Evolutionary conservation across 176 grass and related monocot genomes (phyloP), one percentile per base, ranked within the genome.

Genomic region (Alloteropsis semialata): DNA sequence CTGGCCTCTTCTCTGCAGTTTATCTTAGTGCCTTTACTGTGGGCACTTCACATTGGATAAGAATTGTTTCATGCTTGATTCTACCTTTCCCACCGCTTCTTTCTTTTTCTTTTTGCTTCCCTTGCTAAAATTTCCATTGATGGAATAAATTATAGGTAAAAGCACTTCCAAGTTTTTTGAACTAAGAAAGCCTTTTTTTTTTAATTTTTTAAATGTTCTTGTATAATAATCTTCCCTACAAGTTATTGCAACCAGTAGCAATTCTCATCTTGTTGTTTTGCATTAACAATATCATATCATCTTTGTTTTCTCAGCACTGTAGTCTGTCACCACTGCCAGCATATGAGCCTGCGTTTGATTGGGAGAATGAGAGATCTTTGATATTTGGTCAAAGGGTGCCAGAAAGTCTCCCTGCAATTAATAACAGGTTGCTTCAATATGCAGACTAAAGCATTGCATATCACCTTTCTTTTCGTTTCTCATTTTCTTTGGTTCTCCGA

Each of bases 271-370:
- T 81, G 30, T 77, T 76, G 16, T 81, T 64, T 28, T 22, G 18
- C 14, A 64, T 88, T 77, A 77, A 87, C 22, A n/a, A 0, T 70
- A 74, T 58, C 13, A 54, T 80, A 67, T 56, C 22, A 41, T 74
- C 27, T 70, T 92, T 90, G 56, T 51, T 58, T 88, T 85, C 90
- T 71, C 96, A 99, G 96, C 91, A 94, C 57, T 94, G 84, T 87
- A 92, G 81, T 60, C 79, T 95, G 71, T 96, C 91, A 49, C 91
- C 96, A 81, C 86, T 99, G 82, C 93, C 91, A 4, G 84, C 96
- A 66, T 99, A 99, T 53, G 96, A 99, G 63, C 93, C 96, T 64
- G 93, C 93, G 83, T 99, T 96, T 96, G 96, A 96, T 88, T 99
- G 96, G 96, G 96, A 99, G 78, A 99, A 96, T 64, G 96, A 96